Base-by-base conservation (phyloP, 371 early-diverging fungal species). In the Mucor piriformis region DNA sequence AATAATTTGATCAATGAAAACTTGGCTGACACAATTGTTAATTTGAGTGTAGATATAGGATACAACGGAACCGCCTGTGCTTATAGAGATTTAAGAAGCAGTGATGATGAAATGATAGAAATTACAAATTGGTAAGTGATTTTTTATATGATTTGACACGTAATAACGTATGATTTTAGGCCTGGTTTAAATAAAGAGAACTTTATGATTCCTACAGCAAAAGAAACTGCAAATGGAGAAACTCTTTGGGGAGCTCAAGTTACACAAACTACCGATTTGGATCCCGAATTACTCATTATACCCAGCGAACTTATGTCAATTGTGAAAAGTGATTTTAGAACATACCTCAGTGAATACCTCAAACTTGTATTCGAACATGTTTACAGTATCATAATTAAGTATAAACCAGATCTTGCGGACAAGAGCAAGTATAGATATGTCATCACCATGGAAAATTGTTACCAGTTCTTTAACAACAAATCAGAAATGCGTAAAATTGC, bases 401-500 rank as follows among this genome's bases (percentile, higher is more conserved):
- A 16, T 1, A 32, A 43, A 13, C 25, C 16, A 1, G n/a, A 33
- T 8, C 24, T 23, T 6, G n/a, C 33, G 7, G 15, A 59, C 5
- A 34, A n/a, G 12, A n/a, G n/a, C 6, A 52, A 37, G 23, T 52
- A 35, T 12, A 33, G 60, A 59, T 59, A 46, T 34, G 43, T 52
- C 27, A 46, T 59, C 6, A 59, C 60, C 46, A 59, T 59, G 60
- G 60, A 59, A 37, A 59, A 59, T n/a, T 43, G 60, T 12, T 59
- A 52, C 37, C 33, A 35, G 13, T 59, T 59, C 20, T 59, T 52
- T 13, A 23, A 51, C 20, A 40, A 32, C 37, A 59, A 59, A 24
- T 35, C 35, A 6, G 38, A 53, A 3, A 52, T 59, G 53, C 52
- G 60, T 10, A 8, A 27, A 35, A 46, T 52, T 32, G 59, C 60